Evolutionary conservation across 2,329 filamentous ascomycete genomes (phyloP), one percentile per base, ranked within the genome.

Genomic region (Claviceps humidiphila): DNA sequence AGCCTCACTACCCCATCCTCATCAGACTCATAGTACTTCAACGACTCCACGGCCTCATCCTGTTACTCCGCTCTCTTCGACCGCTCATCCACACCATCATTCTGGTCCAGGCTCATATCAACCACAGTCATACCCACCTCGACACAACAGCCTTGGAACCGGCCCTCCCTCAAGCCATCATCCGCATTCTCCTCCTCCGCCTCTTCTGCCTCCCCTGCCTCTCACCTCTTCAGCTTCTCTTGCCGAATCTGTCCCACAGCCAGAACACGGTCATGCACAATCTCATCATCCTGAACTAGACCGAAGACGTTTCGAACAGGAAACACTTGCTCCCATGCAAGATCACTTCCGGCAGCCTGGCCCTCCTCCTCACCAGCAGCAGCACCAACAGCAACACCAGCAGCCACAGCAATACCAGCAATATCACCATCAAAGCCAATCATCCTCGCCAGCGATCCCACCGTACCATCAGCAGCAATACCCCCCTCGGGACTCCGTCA

Each of bases 261-360:
- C 60, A 53, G 51, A 59, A 47, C 63, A 62, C 55, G 63, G 62
- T 56, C 64, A 65, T 55, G 57, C 59, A 51, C 62, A 61, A 52
- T 59, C 60, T 55, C 67, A 68, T 50, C 67, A 67, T 54, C 58
- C 62, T 52, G 74, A 80, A 61, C 52, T 61, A 58, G 76, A 80
- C 59, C 76, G 76, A 64, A 75, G 76, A 58, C 74, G 75, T 60
- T 72, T 77, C 74, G 77, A 79, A 51, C 74, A 71, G 65, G 77
- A 78, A 58, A 68, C 71, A 52, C 77, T 74, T 61, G 68, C 74
- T 62, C 71, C 74, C 57, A 74, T 77, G 66, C 77, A 77, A 65
- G 76, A 80, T 61, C 74, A 71, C 50, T 72, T 74, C 59, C 65
- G 62, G 38, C 64, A 64, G 51, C 60, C 58, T 34, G 60, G 55